phyloP scores from a whole-genome alignment of 371 early-diverging fungal species.

The Batrachochytrium dendrobatidis region DNA sequence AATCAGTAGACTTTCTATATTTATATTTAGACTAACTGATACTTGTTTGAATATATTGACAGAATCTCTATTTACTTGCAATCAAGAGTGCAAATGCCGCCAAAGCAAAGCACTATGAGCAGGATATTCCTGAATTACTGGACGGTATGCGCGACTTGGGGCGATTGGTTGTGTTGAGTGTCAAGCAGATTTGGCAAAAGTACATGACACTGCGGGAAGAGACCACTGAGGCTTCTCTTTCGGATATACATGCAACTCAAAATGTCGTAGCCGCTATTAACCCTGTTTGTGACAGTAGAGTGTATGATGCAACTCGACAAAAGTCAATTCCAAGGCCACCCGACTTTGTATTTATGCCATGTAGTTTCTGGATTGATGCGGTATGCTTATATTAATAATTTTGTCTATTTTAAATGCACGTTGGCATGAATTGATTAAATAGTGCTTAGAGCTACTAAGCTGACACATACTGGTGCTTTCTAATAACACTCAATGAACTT shows the following conservation, averaged over 20 bases:
- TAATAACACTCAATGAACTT: background rate
- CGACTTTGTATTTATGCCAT: constrained; percentile 23
- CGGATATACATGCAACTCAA: background rate
- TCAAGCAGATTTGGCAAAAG: constrained; percentile 16
- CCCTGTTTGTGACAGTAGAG: background rate
- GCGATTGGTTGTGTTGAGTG: constrained; percentile 11
- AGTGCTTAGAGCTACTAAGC: background rate
- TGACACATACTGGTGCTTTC: background rate
- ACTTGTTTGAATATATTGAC: background rate
- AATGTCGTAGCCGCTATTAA: constrained; percentile 2
- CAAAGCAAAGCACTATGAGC: constrained; percentile 33
- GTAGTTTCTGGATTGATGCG: constrained; percentile 32
- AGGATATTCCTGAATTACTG: constrained; percentile 37
- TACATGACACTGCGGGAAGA: background rate
- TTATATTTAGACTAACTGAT: background rate
- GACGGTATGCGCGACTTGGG: constrained; percentile 23
- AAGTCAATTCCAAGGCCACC: background rate
- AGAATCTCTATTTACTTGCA: constrained; percentile 45
- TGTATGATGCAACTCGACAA: background rate
- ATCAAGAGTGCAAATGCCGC: constrained; percentile 38
- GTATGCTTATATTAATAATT: constrained; percentile 15
- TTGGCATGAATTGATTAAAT: constrained; percentile 5
- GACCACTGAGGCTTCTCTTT: background rate
- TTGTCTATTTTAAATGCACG: constrained; percentile 3
- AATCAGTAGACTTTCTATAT: background rate